Evolutionary conservation across 2,329 filamentous ascomycete species (phyloP), one percentile per base, ranked within the genome.

Genomic region (Venturia pyrina): DNA sequence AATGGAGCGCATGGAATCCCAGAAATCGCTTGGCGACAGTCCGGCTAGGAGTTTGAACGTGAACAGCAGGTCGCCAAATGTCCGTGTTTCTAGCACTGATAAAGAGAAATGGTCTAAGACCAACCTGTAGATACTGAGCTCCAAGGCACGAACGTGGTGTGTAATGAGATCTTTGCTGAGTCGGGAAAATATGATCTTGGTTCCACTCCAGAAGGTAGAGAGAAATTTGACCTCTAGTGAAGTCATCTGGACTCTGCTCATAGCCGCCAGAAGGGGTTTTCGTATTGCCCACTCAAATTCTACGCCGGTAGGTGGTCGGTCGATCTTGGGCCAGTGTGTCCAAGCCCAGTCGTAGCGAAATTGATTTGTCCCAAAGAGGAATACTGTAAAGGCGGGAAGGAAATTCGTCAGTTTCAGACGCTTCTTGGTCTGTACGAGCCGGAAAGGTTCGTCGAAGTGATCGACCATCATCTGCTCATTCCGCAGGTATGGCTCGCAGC

Each of bases 201-300:
- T 85, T 0, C 88, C 91, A 70, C 85, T 81, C 93, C 93, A 98
- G 71, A 96, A 92, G 40, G 84, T 82, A 69, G 88, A 82, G 4
- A 96, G 83, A 62, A 83, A 79, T 64, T 78, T 74, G 56, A 78
- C 69, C 68, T 81, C 81, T 19, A 80, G 75, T 28, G 83, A 83
- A 65, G 80, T 82, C 67, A 81, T 78, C 62, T 84, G 83, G 1
- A 89, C 86, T 37, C 83, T 81, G 62, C 83, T 78, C 67, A 96
- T 86, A 8, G 87, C 87, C 65, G 83, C 80, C 46, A 87, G 79
- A 21, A 98, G 80, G 43, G 88, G 87, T 68, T 90, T 88, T 68
- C 87, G 87, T 50, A 97, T 86, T 13, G 90, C 90, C 88, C 90
- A 96, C 56, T 96, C 90, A 73, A 96, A 98, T 69, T 95, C 89